Base-by-base conservation (phyloP, 441 rosid species). In the Pelargonium cotyledonis region DNA sequence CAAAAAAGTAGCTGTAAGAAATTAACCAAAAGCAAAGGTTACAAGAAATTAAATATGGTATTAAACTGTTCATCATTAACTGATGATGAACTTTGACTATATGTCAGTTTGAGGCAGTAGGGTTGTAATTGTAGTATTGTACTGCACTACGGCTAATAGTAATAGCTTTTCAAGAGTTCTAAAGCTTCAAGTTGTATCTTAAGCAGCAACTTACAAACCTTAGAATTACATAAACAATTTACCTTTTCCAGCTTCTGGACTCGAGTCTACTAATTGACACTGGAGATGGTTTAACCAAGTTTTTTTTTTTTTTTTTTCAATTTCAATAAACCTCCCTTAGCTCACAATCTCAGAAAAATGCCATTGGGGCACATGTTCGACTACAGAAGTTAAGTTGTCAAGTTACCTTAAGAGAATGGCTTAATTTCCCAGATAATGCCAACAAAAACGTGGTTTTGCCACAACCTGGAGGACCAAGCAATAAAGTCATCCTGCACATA, bases 391-490 rank as follows among this genome's bases (percentile, higher is more conserved):
- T 72, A 12, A 38, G 51, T 16, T 11, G 8, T 71, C n/a, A 47
- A 44, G 57, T 29, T 72, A 89, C 92, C 88, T 81, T 78, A 66
- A 85, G 83, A 63, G 86, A 83, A 66, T 70, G 78, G 63, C 65
- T 46, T 66, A 81, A 75, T 72, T 81, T 80, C 58, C 91, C 93
- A 1, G 90, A 72, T 8, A 89, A 85, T 7, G 91, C 88, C 18
- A 67, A 70, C 65, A 88, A 61, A 4, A 85, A 72, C 8, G 89
- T 88, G 65, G 90, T 85, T 80, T 89, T 88, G 11, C 96, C 93
- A 63, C 91, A 81, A 31, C 96, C 89, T 66, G 91, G 96, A 61
- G 88, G 91, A 55, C 93, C 92, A 4, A 89, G 88, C 68, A 89
- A 67, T 65, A 86, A 69, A 44, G 91, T 83, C 83, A 89, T 77